Percentiles rank a stretch among this genome's conserved stretches.
These are phyloP conservation scores for Ceratocystis cacaofunesta DNA, from an alignment of 2,329 filamentous ascomycete species.

Conservation along the genomic window DNA sequence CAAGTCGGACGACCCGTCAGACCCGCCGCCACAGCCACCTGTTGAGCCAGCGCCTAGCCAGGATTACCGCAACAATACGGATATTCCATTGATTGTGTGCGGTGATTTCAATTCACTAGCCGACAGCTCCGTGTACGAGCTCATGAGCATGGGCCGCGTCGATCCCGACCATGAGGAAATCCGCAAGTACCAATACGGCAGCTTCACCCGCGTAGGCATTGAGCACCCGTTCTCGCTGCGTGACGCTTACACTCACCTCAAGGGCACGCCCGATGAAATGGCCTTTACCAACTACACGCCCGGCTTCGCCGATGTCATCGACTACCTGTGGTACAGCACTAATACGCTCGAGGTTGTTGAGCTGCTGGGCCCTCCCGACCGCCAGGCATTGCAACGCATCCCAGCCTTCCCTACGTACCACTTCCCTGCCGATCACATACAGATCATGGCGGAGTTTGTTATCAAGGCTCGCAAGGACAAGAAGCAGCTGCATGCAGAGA, in stretches of 20 bases:
- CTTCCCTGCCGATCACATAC: conserved; percentile 85
- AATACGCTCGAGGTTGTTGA: conserved; percentile 74
- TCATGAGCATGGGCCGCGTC: conserved; percentile 68
- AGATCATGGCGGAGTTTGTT: conserved; percentile 76
- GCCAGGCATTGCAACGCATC: conserved; percentile 68
- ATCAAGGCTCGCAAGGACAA: conserved; percentile 79
- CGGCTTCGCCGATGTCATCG: conserved; percentile 79
- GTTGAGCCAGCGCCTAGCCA: conserved; percentile 63
- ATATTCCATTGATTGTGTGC: conserved; percentile 82
- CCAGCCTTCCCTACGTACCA: conserved; percentile 90
- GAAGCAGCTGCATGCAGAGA: conserved; percentile 45
- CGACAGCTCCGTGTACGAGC: conserved; percentile 79
- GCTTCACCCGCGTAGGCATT: conserved; percentile 83
- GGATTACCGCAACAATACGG: conserved; percentile 71
- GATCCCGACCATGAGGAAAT: conserved; percentile 68
- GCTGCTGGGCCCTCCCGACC: conserved; percentile 73
- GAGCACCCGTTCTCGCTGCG: conserved; percentile 88
- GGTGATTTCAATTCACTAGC: conserved; percentile 90
- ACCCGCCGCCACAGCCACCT: conserved; percentile 37
- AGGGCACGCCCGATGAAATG: conserved; percentile 68
- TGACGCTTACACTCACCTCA: conserved; percentile 72
- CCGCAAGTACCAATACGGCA: conserved; percentile 70
- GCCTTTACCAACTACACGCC: conserved; percentile 95
- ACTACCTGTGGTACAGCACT: conserved; percentile 96
- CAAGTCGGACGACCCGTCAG: conserved; percentile 25